phyloP scores from a whole-genome alignment of 2,329 filamentous ascomycete species.

The Aspergillus ochraceoroseus region DNA sequence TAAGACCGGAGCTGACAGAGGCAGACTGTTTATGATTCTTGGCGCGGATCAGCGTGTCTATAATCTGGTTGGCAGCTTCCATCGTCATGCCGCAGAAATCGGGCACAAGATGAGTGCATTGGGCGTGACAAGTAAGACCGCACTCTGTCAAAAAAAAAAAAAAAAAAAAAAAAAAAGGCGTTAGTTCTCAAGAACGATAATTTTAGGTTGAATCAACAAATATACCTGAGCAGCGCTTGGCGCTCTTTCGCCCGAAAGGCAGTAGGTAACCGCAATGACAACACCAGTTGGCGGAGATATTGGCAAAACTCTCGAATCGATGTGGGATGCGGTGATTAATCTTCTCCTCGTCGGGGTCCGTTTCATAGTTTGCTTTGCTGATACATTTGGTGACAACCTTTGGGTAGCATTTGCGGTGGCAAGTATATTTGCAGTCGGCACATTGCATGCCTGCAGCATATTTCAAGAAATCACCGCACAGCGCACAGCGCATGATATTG shows the following conservation, averaged over 20 bases:
- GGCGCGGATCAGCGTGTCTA: slow-evolving; percentile 76
- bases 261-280: slow-evolving; percentile 97
- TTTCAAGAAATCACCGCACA: slow-evolving; percentile 97
- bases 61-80: slow-evolving; percentile 89
- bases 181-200: slow-evolving; percentile 1
- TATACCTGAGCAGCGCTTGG: slow-evolving; percentile 79
- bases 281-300: slow-evolving; percentile 98
- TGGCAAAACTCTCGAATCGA: slow-evolving; percentile 93
- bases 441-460: slow-evolving; percentile 99
- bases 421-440: slow-evolving; percentile 98
- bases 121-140: slow-evolving; percentile 79
- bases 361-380: slow-evolving; percentile 97
- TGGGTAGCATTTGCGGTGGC: slow-evolving; percentile 93
- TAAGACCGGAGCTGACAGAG: slow-evolving; percentile 52
- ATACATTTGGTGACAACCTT: slow-evolving; percentile 99
- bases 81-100: slow-evolving; percentile 99
- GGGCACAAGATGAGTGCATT: slow-evolving; percentile 90
- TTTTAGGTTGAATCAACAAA: no score
- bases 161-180: neutral
- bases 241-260: slow-evolving; percentile 91
- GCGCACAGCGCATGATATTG: slow-evolving; percentile 99
- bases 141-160: slow-evolving; percentile 70
- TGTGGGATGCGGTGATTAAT: slow-evolving; percentile 99
- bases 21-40: slow-evolving; percentile 64
- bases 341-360: slow-evolving; percentile 97